Conservation (phyloP, 306 rosid genomes). For the Styphnolobium japonicum region DNA sequence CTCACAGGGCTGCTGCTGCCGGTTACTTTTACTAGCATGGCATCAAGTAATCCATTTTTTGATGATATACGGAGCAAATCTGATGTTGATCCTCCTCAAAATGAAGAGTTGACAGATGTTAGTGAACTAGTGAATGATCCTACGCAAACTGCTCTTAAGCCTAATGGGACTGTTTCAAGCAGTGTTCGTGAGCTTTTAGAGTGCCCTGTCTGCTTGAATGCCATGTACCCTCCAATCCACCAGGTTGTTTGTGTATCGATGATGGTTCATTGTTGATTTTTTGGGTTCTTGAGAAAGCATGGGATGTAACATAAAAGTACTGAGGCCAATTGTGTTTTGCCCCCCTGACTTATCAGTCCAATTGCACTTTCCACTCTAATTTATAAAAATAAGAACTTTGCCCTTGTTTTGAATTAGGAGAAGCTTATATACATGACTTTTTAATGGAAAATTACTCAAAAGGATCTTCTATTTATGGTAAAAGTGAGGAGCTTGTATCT, state of each 20-base stretch:
- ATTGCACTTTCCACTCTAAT: too few species aligned
- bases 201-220: constrained; percentile 92
- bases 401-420: too few species aligned
- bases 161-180: constrained; percentile 65
- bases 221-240: constrained; percentile 97
- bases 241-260: constrained; percentile 53
- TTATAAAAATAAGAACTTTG: too few species aligned
- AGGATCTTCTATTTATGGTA: too few species aligned
- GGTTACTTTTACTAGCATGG: constrained; percentile 44
- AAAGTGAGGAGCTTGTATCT: too few species aligned
- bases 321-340: not conserved
- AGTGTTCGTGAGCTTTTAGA: constrained; percentile 92
- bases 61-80: constrained; percentile 68
- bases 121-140: constrained; percentile 63
- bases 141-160: constrained; percentile 45
- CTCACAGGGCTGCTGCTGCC: constrained; percentile 22
- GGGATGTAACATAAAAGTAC: not conserved
- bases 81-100: constrained; percentile 82
- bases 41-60: constrained; percentile 63
- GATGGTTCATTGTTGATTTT: not conserved
- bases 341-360: too few species aligned
- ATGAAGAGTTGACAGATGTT: constrained; percentile 59
- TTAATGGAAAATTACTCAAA: too few species aligned
- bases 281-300: constrained; percentile 5
- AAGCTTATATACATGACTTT: too few species aligned